Conservation (phyloP, 306 rosid genomes). For the Castanea sativa region DNA sequence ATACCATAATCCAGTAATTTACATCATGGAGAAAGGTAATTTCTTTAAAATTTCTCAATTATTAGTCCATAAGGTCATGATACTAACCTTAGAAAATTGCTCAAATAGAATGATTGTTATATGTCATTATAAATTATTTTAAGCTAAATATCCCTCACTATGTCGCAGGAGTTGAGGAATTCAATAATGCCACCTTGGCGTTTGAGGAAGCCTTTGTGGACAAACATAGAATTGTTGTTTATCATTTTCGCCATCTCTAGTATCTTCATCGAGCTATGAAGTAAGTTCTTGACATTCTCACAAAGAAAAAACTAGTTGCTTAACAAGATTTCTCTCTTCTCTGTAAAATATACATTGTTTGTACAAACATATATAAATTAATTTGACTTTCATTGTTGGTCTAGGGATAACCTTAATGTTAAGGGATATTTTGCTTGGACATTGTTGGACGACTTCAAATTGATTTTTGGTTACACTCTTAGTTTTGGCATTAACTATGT, state of each 20-base stretch:
- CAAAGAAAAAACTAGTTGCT: no score
- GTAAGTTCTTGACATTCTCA: constrained; percentile 20
- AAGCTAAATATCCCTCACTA: not conserved
- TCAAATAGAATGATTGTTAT: no score
- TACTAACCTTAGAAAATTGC: no score
- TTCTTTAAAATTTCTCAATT: not conserved
- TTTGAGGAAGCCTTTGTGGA: constrained; percentile 43
- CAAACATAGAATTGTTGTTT: constrained; percentile 45
- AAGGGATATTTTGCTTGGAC: constrained; percentile 67
- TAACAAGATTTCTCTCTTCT: no score
- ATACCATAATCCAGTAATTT: constrained; percentile 50
- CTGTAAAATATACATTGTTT: not conserved
- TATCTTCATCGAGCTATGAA: constrained; percentile 43
- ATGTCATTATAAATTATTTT: no score
- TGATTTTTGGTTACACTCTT: constrained; percentile 44
- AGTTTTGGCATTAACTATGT: constrained; percentile 45
- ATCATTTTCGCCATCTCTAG: constrained; percentile 42
- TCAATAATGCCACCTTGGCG: constrained; percentile 30
- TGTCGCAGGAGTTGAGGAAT: constrained; percentile 51
- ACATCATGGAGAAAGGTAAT: constrained; percentile 65
- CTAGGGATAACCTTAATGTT: constrained; percentile 37
- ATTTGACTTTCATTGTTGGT: not conserved
- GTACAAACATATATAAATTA: not conserved
- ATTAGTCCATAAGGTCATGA: no score
- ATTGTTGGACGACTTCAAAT: constrained; percentile 46